These are phyloP conservation scores for Naganishia kalamii DNA, from an alignment of 768 basidiomycete genomes.

Conservation along the genomic window DNA sequence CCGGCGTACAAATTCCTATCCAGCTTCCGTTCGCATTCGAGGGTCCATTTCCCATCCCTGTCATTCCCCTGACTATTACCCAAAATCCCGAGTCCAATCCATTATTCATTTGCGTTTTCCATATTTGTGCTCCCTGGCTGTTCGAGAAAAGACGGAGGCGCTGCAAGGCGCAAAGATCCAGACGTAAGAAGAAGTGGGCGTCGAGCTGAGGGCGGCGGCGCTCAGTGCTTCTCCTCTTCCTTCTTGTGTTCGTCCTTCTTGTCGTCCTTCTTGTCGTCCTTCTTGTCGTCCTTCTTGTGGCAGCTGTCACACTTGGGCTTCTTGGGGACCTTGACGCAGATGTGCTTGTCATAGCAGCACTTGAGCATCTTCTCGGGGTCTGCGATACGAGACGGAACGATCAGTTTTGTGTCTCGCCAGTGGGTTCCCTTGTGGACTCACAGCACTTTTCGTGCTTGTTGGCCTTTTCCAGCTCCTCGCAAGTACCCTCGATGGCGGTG, in stretches of 20 bases:
- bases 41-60: too few relatives aligned
- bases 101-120: background rate
- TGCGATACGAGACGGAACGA: background rate
- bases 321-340: conserved; percentile 5
- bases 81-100: background rate
- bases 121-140: background rate
- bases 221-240: too few relatives aligned
- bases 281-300: background rate
- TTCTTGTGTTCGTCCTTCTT: too few relatives aligned
- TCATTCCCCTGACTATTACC: too few relatives aligned
- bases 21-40: background rate
- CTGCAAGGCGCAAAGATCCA: background rate
- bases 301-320: background rate
- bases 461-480: background rate
- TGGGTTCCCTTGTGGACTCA: background rate
- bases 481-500: background rate
- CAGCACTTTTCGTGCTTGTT: background rate
- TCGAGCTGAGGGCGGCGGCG: too few relatives aligned
- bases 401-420: background rate
- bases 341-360: conserved; percentile 10
- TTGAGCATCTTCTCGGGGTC: conserved; percentile 10
- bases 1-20: background rate
- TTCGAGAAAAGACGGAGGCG: background rate
- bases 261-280: background rate
- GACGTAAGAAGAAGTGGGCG: too few relatives aligned